Conservation (phyloP, 1,284 basidiomycete genomes). For the Rhodotorula sp. region DNA sequence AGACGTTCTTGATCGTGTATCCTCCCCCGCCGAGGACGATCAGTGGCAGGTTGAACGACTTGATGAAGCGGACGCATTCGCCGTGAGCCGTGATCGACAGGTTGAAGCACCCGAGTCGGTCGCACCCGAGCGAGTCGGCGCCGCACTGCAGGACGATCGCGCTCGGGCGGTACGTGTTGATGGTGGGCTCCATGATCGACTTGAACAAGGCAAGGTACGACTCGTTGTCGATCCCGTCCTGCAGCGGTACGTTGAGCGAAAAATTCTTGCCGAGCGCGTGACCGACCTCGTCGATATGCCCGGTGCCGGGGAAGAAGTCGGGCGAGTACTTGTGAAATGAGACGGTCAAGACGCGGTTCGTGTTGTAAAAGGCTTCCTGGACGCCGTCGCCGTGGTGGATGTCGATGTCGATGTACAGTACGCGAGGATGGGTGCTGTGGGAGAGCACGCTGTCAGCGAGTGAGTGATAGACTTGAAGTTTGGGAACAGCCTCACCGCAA, state of each 20-base stretch:
- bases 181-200: constrained; percentile 89
- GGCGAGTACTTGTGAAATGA: constrained; percentile 99
- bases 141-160: constrained; percentile 96
- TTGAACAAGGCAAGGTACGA: constrained; percentile 96
- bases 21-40: constrained; percentile 92
- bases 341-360: constrained; percentile 95
- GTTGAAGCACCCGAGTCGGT: constrained; percentile 95
- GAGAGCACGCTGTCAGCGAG: neutral
- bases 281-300: constrained; percentile 82
- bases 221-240: constrained; percentile 95
- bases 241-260: constrained; percentile 89
- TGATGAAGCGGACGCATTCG: constrained; percentile 94
- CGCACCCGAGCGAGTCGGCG: constrained; percentile 92
- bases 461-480: neutral
- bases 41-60: constrained; percentile 84
- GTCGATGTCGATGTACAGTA: constrained; percentile 94
- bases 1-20: constrained; percentile 89
- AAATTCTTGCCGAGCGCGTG: constrained; percentile 92
- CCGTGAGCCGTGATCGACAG: constrained; percentile 98
- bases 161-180: constrained; percentile 82
- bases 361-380: constrained; percentile 95
- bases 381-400: constrained; percentile 97
- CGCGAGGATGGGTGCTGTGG: constrained; percentile 76
- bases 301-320: constrained; percentile 96
- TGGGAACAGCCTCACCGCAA: constrained; percentile 61